Evolutionary conservation across 371 early-diverging fungal species (phyloP).

Genomic region (Mucor irregularis): DNA sequence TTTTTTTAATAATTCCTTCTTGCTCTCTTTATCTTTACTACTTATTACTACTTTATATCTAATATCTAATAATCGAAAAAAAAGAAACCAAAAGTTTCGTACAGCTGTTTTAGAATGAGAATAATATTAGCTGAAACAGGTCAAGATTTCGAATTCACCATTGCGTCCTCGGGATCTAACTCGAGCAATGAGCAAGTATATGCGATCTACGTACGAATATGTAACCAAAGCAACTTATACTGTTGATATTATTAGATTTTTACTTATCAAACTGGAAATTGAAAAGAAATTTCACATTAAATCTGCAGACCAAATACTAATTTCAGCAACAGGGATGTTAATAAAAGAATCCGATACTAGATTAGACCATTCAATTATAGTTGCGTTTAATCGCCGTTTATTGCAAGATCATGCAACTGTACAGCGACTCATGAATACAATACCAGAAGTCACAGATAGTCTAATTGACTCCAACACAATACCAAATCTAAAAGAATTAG

Average conservation of each 20-base stretch:
- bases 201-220: no score
- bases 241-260: no score
- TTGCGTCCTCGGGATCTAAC: not conserved
- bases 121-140: constrained; percentile 22
- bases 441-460: not conserved
- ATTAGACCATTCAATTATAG: not conserved
- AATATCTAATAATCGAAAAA: no score
- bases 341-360: constrained; percentile 5
- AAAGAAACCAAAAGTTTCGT: no score
- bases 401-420: constrained; percentile 8
- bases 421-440: not conserved
- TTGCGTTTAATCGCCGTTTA: constrained; percentile 22
- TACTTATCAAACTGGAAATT: not conserved
- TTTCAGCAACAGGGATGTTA: constrained; percentile 10
- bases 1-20: not conserved
- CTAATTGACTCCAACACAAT: not conserved
- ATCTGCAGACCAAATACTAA: constrained; percentile 13
- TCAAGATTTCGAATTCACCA: not conserved
- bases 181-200: not conserved
- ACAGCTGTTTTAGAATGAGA: no score
- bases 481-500: constrained; percentile 8
- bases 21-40: not conserved
- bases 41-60: not conserved
- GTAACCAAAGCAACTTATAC: no score
- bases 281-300: not conserved